phyloP scores from a whole-genome alignment of 2,329 filamentous ascomycete genomes.

The Chaetomiaceae sp. region DNA sequence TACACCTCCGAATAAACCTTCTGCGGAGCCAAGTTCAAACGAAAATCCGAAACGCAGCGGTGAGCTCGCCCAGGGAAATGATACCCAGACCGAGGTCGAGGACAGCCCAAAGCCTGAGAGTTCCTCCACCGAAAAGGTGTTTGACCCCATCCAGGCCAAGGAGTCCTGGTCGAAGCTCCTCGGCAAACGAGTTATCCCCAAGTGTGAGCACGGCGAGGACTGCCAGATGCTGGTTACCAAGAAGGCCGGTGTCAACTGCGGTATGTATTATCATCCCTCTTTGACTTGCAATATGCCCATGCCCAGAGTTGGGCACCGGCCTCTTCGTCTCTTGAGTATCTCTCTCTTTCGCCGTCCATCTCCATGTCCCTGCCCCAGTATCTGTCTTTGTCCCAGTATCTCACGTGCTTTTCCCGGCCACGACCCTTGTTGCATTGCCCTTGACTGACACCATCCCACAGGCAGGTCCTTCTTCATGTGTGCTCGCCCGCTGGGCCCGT shows the following conservation, averaged over 20 bases:
- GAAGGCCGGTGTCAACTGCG: conserved; percentile 81
- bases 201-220: conserved; percentile 83
- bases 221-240: conserved; percentile 82
- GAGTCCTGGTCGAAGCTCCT: conserved; percentile 85
- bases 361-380: background rate
- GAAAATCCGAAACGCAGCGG: background rate
- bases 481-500: conserved; percentile 72
- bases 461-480: conserved; percentile 62
- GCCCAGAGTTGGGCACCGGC: background rate
- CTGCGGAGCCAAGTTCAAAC: background rate
- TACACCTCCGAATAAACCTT: background rate
- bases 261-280: conserved; percentile 35
- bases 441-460: conserved; percentile 25
- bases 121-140: conserved; percentile 33
- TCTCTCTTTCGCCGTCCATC: background rate
- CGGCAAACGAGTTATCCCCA: conserved; percentile 66
- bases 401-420: background rate
- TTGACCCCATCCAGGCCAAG: conserved; percentile 68
- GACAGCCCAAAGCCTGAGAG: background rate
- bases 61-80: background rate
- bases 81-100: background rate
- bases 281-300: background rate
- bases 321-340: background rate
- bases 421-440: background rate
- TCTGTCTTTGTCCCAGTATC: background rate